Conservation (phyloP, 257 asterid species). For the Scutellaria barbata region DNA sequence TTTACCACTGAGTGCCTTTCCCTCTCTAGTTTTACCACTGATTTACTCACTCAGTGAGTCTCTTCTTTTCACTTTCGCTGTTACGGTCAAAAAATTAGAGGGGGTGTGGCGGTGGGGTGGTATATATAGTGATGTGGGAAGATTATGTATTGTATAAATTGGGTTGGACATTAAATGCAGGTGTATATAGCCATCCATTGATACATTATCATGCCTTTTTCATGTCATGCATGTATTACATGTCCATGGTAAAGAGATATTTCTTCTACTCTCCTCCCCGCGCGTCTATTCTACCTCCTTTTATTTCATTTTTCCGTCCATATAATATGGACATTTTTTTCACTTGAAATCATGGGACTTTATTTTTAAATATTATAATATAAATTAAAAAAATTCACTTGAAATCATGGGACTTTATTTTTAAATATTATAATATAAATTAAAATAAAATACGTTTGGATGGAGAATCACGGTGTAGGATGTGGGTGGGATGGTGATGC, state of each 20-base stretch:
- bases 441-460: not conserved
- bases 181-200: conserved; percentile 45
- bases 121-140: conserved; percentile 18
- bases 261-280: too few species aligned
- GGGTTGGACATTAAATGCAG: conserved; percentile 38
- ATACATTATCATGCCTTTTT: conserved; percentile 25
- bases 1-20: too few species aligned
- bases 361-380: too few species aligned
- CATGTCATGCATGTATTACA: conserved; percentile 36
- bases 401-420: too few species aligned
- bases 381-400: too few species aligned
- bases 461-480: not conserved
- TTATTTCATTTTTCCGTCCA: too few species aligned
- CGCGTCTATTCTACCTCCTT: too few species aligned
- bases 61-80: conserved; percentile 35
- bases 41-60: not conserved
- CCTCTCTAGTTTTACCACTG: too few species aligned
- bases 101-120: conserved; percentile 16
- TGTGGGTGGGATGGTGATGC: conserved; percentile 6
- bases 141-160: conserved; percentile 25
- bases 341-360: too few species aligned
- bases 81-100: conserved; percentile 42
- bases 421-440: too few species aligned
- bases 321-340: too few species aligned
- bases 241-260: conserved; percentile 6